Percentiles rank a stretch among this genome's conserved stretches.
Conservation (phyloP, 495 filamentous ascomycete species). For the Xylaria cubensis region DNA sequence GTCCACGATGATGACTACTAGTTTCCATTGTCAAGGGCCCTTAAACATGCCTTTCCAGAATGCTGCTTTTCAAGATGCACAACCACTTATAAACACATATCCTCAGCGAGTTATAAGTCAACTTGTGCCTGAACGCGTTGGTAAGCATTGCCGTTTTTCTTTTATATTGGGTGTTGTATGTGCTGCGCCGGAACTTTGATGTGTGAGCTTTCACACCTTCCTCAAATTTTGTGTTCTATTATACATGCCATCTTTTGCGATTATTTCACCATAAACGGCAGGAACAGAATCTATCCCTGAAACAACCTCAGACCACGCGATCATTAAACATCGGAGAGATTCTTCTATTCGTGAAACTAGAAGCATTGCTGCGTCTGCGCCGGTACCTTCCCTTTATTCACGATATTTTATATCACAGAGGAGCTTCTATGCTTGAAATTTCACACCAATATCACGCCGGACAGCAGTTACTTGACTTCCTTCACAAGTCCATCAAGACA, state of each 20-base stretch:
- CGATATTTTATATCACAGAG: not conserved
- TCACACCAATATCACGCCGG: not conserved
- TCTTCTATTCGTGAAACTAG: not conserved
- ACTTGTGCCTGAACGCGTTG: not conserved
- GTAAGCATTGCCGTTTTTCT: not conserved
- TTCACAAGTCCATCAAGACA: not conserved
- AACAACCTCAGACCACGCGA: not conserved
- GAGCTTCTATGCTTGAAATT: not conserved
- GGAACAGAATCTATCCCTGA: not conserved
- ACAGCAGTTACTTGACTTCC: not conserved
- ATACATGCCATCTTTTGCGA: not conserved
- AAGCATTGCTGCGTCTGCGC: not conserved
- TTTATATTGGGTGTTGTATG: not conserved
- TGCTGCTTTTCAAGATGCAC: not conserved
- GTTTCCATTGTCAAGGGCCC: not conserved
- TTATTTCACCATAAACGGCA: not conserved
- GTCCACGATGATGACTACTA: too few relatives aligned
- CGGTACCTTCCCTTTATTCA: not conserved
- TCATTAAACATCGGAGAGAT: not conserved
- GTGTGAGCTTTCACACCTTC: not conserved
- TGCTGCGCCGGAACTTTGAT: not conserved
- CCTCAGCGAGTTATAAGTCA: not conserved
- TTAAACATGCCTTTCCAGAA: not conserved
- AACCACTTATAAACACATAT: not conserved
- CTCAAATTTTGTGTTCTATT: not conserved